Percentiles rank a stretch among this genome's conserved stretches.
These are phyloP conservation scores for Metahyphopichia silvanorum DNA, from an alignment of 805 yeast species.

Conservation along the genomic window DNA sequence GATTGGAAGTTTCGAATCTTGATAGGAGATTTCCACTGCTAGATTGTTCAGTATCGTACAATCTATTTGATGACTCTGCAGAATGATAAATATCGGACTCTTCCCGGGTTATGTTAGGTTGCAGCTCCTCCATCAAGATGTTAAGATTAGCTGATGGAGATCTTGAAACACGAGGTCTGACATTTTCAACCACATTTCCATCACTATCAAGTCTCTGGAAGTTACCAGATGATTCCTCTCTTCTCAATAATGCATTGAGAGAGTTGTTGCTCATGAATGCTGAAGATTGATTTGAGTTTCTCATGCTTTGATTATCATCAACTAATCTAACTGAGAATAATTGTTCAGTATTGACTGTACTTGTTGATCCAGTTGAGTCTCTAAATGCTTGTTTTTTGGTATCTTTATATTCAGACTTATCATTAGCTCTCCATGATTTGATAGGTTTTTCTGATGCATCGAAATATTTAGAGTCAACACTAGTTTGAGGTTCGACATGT, in stretches of 20 bases:
- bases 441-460: conserved; percentile 38
- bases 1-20: conserved; percentile 14
- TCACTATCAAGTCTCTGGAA: conserved; percentile 44
- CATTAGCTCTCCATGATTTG: conserved; percentile 43
- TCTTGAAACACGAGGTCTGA: conserved; percentile 14
- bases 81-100: conserved; percentile 10
- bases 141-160: conserved; percentile 24
- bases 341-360: conserved; percentile 84
- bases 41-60: conserved; percentile 7
- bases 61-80: not conserved
- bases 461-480: conserved; percentile 21
- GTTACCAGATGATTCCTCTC: conserved; percentile 32
- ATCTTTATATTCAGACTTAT: conserved; percentile 24
- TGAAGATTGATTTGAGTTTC: conserved; percentile 29
- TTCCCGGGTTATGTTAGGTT: conserved; percentile 4
- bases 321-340: conserved; percentile 75
- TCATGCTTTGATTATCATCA: conserved; percentile 42
- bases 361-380: conserved; percentile 67
- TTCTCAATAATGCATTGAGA: conserved; percentile 18
- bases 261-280: conserved; percentile 21
- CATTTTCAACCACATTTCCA: conserved; percentile 35
- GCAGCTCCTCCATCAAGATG: conserved; percentile 27
- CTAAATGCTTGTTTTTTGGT: conserved; percentile 45
- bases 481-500: conserved; percentile 41
- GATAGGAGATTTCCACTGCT: conserved; percentile 15